Base-by-base conservation (phyloP, 2,329 filamentous ascomycete species). In the Beauveria pseudobassiana region DNA sequence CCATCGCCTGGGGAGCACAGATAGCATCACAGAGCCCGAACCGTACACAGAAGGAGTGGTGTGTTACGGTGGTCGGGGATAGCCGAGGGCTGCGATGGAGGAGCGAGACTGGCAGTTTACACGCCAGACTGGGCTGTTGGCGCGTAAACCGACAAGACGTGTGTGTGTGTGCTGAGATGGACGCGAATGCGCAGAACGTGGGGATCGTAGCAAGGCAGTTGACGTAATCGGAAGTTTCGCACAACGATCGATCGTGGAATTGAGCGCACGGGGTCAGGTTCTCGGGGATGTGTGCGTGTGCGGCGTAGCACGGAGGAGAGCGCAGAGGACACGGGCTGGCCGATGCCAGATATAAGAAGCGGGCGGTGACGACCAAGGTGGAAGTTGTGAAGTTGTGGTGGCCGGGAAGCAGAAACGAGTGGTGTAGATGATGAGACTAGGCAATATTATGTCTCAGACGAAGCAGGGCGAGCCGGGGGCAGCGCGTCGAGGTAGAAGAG, bases 1-100 rank as follows among this genome's bases (percentile, higher is more conserved):
- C 79, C 79, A 82, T 82, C 63, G 80, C 76, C 72, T 79, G 77
- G 67, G 74, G 55, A 78, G 73, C 64, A 74, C 76, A 66, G 77
- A 60, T 55, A 75, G 69, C 77, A 78, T 71, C 70, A 72, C 73
- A 63, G 45, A 50, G 52, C 57, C 46, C 38, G 43, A 16, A 48
- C 58, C 51, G 51, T 55, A 52, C 51, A 55, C 64, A 63, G 64
- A 59, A 50, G 49, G 20, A 48, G 50, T 42, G 22, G 43, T 49
- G 51, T 61, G 43, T 49, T 48, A 61, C 59, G 42, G 62, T 51
- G 40, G 9, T 56, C 53, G 40, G 43, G 16, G 18, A 14, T 52
- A 24, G 22, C 53, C 48, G 61, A 22, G 12, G 12, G 38, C 30
- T n/a, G 34, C 24, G 48, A 24, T 22, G n/a, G 43, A 46, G 24